phyloP scores from a whole-genome alignment of 2,329 filamentous ascomycete species.

The Ophiostoma himal-ulmi region DNA sequence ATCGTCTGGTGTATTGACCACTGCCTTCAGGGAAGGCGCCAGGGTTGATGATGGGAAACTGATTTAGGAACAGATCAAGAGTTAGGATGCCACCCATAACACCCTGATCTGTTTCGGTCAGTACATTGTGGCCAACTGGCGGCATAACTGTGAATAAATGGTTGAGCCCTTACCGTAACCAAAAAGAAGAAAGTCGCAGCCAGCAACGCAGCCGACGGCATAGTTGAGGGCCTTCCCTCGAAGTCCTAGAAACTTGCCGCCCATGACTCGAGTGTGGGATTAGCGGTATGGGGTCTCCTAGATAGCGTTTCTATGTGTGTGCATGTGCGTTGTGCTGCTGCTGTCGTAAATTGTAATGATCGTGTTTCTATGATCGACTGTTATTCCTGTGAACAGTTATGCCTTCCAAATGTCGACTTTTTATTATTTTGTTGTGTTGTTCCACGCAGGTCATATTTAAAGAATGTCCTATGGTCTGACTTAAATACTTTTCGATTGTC shows the following conservation, averaged over 20 bases:
- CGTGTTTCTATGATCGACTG: no score
- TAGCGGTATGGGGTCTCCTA: no score
- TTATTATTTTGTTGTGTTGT: no score
- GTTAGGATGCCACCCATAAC: slow-evolving; percentile 72
- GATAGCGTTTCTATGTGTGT: no score
- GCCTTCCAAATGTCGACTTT: no score
- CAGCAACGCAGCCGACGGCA: slow-evolving; percentile 65
- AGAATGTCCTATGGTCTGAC: background rate
- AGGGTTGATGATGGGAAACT: slow-evolving; percentile 51
- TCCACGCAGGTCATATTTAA: background rate
- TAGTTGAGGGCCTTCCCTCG: slow-evolving; percentile 60
- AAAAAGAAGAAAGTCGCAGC: slow-evolving; percentile 63
- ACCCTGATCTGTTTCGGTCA: slow-evolving; percentile 53
- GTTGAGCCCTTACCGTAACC: slow-evolving; percentile 43
- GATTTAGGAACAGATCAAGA: slow-evolving; percentile 53
- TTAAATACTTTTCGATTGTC: background rate
- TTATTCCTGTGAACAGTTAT: no score
- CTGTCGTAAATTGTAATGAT: no score
- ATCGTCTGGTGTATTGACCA: slow-evolving; percentile 38
- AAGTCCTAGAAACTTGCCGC: slow-evolving; percentile 54
- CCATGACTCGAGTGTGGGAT: background rate
- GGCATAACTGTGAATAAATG: background rate
- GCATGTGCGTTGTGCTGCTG: no score
- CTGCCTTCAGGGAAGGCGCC: slow-evolving; percentile 29
- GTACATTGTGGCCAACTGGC: background rate